Evolutionary conservation across 2,329 filamentous ascomycete genomes (phyloP), one percentile per base, ranked within the genome.

Genomic region (Fulvia fulva): DNA sequence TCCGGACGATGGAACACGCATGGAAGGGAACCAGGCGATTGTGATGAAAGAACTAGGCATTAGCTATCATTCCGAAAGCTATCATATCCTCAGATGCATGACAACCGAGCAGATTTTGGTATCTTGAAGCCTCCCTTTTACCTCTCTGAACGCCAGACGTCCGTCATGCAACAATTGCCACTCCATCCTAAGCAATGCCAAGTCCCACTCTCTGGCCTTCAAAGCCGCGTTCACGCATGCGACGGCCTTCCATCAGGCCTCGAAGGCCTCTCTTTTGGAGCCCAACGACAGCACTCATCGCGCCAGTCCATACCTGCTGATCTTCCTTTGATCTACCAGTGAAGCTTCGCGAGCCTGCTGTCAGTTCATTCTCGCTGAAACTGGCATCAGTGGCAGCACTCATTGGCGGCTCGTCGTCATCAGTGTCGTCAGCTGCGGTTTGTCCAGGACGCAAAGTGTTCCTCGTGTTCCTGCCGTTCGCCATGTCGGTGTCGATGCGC

Each of bases 261-360:
- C 93, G 82, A 34, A 99, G 74, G 0, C 94, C 94, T 55, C 94
- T 83, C 78, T 99, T 99, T 78, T 99, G 94, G 63, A 99, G 73
- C 0, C 94, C 94, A 65, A 99, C 96, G 2, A 97, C 93, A 51
- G 90, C 90, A 76, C 89, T 92, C 32, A 93, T 74, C 77, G 95
- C 84, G 58, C 88, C 87, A 68, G 76, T 81, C 93, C 94, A 99
- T 0, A 93, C 79, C 64, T 91, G 88, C 14, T 83, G 76, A 14
- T 80, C 74, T 2, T 63, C 69, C 8, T 74, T 77, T 25, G 75
- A 74, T 46, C 76, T 74, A 53, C 68, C 71, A 58, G 70, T 75
- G 67, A 66, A 69, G 65, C 69, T 75, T 63, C 68, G 53, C 64
- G 66, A 68, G 75, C 65, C 71, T 57, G 68, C 52, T 5, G 64